Conservation (phyloP, 306 rosid genomes). For the Ormosia semicastrata region DNA sequence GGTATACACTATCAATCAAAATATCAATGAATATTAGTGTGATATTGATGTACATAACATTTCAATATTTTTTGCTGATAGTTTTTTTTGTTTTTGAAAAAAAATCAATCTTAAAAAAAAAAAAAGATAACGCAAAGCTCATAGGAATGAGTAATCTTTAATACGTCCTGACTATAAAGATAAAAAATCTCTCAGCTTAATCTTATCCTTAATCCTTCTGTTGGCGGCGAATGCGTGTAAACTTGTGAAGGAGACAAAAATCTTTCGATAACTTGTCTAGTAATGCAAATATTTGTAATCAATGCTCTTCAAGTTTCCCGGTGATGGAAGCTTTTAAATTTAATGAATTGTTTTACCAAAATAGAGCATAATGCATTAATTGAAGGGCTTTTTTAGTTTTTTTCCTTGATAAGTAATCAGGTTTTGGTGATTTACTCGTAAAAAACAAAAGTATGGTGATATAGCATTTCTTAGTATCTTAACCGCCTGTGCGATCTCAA, state of each 20-base stretch:
- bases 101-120: too few relatives aligned
- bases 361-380: too few relatives aligned
- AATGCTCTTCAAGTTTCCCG: conserved; percentile 10
- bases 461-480: not conserved
- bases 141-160: not conserved
- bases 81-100: too few relatives aligned
- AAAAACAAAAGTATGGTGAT: too few relatives aligned
- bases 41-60: too few relatives aligned
- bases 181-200: not conserved
- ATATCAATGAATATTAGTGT: too few relatives aligned
- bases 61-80: too few relatives aligned
- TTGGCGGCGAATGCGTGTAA: conserved; percentile 13
- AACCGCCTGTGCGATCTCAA: not conserved
- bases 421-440: too few relatives aligned
- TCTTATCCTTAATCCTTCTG: not conserved
- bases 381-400: too few relatives aligned
- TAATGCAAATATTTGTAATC: not conserved
- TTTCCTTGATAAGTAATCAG: too few relatives aligned
- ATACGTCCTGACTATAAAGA: not conserved
- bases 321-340: not conserved
- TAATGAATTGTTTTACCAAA: not conserved
- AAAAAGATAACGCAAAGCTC: too few relatives aligned
- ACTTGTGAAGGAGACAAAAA: conserved; percentile 12
- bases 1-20: too few relatives aligned
- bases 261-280: not conserved